Percentiles rank a stretch among this genome's conserved stretches.
Evolutionary conservation across 1,284 basidiomycete species (phyloP).

Genomic region (Meripilus lineatus): DNA sequence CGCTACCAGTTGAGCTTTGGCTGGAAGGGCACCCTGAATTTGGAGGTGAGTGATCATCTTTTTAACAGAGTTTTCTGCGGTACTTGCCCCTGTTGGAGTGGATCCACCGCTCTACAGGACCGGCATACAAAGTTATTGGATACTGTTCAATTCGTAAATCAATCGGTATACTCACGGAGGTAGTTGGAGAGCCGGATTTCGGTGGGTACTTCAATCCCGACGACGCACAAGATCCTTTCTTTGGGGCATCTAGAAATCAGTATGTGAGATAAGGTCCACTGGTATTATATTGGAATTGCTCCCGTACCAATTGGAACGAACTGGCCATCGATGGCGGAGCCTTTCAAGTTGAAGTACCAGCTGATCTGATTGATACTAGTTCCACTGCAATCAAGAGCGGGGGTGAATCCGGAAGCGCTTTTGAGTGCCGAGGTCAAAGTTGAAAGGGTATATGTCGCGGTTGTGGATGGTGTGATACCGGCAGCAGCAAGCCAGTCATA

Average conservation of each 20-base stretch:
- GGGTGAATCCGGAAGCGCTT: conserved; percentile 49
- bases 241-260: conserved; percentile 42
- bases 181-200: conserved; percentile 37
- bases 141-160: neutral
- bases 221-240: conserved; percentile 46
- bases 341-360: conserved; percentile 67
- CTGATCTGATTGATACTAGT: conserved; percentile 46
- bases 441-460: conserved; percentile 53
- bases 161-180: conserved; percentile 4
- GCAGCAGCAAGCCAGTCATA: conserved; percentile 65
- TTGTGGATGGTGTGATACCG: conserved; percentile 64
- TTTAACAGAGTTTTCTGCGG: neutral
- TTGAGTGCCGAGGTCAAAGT: conserved; percentile 54
- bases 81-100: conserved; percentile 8
- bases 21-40: conserved; percentile 29
- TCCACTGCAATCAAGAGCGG: conserved; percentile 51
- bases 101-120: conserved; percentile 6
- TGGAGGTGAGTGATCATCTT: neutral
- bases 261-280: neutral
- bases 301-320: conserved; percentile 54
- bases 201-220: conserved; percentile 62
- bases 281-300: neutral
- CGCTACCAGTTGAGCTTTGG: conserved; percentile 37
- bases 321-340: conserved; percentile 60
- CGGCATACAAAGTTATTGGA: neutral